A percentile compares a stretch with the other conserved stretches of the same genome.
Conservation (phyloP, 371 early-diverging fungal species). For the Choanephora cucurbitarum region DNA sequence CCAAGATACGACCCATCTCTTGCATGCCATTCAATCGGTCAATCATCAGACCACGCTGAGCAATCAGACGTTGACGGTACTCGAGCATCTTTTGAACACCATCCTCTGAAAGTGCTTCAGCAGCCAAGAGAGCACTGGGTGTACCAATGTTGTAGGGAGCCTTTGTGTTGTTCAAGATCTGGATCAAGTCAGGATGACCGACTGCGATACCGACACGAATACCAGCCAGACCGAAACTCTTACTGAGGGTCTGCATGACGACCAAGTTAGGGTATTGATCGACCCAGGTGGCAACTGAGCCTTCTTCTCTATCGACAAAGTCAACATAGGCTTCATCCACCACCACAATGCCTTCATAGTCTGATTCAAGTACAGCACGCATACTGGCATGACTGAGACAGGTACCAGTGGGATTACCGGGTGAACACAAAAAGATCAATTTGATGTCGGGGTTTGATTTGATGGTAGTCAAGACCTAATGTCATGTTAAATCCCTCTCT, state of each 20-base stretch:
- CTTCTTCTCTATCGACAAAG: slow-evolving; percentile 74
- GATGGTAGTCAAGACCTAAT: slow-evolving; percentile 63
- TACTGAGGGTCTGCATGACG: slow-evolving; percentile 96
- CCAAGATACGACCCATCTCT: slow-evolving; percentile 72
- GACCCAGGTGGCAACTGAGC: slow-evolving; percentile 78
- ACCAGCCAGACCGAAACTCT: slow-evolving; percentile 97
- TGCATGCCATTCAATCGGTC: slow-evolving; percentile 53
- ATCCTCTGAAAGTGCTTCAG: slow-evolving; percentile 71
- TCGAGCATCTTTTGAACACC: slow-evolving; percentile 73
- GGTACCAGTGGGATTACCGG: slow-evolving; percentile 98
- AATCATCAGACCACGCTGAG: slow-evolving; percentile 69
- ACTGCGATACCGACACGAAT: slow-evolving; percentile 90
- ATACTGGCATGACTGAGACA: slow-evolving; percentile 73
- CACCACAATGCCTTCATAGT: slow-evolving; percentile 79
- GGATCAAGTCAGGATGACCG: slow-evolving; percentile 76
- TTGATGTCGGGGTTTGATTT: slow-evolving; percentile 78
- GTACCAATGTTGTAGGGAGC: slow-evolving; percentile 97
- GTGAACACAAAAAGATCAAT: slow-evolving; percentile 92
- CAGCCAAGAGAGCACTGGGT: slow-evolving; percentile 79
- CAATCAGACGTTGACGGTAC: slow-evolving; percentile 56
- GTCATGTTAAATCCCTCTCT: no score
- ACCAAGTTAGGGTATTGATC: slow-evolving; percentile 87
- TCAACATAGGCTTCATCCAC: slow-evolving; percentile 99
- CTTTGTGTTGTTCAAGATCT: slow-evolving; percentile 92
- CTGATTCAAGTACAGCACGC: slow-evolving; percentile 67